Conservation (phyloP, 140 eudicot species). For the Senecio squalidus region DNA sequence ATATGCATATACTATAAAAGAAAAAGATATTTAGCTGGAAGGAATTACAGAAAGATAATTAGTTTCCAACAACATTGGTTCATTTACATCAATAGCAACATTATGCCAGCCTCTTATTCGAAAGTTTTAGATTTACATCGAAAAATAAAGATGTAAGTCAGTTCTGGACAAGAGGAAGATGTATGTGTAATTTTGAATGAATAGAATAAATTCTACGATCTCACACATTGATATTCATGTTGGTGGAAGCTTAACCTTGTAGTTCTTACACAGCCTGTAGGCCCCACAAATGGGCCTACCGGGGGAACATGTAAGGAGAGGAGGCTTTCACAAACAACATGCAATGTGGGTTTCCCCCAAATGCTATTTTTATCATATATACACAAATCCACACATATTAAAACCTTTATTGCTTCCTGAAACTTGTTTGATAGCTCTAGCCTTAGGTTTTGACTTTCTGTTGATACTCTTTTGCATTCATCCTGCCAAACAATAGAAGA, state of each 20-base stretch:
- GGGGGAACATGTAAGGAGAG: neutral
- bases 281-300: neutral
- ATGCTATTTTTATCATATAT: too few species aligned
- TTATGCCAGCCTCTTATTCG: neutral
- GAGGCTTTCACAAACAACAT: neutral
- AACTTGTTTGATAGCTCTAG: constrained; percentile 79
- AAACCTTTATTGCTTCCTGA: constrained; percentile 94
- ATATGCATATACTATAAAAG: constrained; percentile 4
- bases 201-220: neutral
- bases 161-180: neutral
- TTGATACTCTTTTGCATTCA: constrained; percentile 83
- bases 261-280: too few species aligned
- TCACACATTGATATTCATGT: too few species aligned
- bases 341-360: too few species aligned
- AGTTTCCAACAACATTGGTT: neutral
- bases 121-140: neutral
- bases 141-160: neutral
- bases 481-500: constrained; percentile 47
- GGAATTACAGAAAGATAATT: neutral
- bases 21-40: neutral
- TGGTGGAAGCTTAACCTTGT: too few species aligned
- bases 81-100: neutral
- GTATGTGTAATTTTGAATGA: neutral
- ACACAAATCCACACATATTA: neutral
- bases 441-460: constrained; percentile 87